These are phyloP conservation scores for Thelonectria olida DNA, from an alignment of 2,329 filamentous ascomycete species.

Conservation along the genomic window DNA sequence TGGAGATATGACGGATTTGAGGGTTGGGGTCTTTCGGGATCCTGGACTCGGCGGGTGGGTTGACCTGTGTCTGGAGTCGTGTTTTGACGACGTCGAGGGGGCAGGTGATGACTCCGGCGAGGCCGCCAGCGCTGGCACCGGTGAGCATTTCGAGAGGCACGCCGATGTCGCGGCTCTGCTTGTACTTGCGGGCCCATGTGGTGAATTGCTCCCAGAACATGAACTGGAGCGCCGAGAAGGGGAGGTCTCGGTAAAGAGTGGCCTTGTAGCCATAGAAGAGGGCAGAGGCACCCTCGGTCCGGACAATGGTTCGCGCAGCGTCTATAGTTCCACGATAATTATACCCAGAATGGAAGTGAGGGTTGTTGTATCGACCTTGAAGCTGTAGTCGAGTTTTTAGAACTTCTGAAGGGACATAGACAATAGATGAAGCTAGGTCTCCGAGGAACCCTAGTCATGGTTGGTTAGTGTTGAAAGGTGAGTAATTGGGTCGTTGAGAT, in stretches of 20 bases:
- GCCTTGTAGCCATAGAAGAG: constrained; percentile 98
- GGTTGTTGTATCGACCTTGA: constrained; percentile 95
- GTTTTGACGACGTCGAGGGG: constrained; percentile 98
- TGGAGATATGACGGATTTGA: constrained; percentile 82
- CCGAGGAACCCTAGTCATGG: constrained; percentile 80
- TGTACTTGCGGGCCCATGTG: constrained; percentile 80
- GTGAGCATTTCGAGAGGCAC: constrained; percentile 87
- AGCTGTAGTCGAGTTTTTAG: constrained; percentile 96
- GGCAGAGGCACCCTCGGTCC: constrained; percentile 82
- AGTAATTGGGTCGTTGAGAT: background rate
- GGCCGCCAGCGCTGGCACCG: constrained; percentile 86
- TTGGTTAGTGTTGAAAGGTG: constrained; percentile 5
- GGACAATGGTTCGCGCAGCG: constrained; percentile 85
- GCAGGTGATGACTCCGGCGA: constrained; percentile 94
- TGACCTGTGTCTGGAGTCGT: constrained; percentile 89
- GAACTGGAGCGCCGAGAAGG: constrained; percentile 96
- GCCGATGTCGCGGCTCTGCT: constrained; percentile 85
- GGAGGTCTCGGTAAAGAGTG: constrained; percentile 91
- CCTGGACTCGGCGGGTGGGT: constrained; percentile 45
- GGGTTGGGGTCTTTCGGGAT: constrained; percentile 49
- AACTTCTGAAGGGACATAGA: constrained; percentile 97
- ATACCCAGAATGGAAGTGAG: constrained; percentile 91
- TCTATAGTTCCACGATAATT: constrained; percentile 91
- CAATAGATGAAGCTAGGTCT: constrained; percentile 88
- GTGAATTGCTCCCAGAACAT: constrained; percentile 98